These are phyloP conservation scores for Fusarium sp. DNA, from an alignment of 2,329 filamentous ascomycete genomes.

Conservation along the genomic window DNA sequence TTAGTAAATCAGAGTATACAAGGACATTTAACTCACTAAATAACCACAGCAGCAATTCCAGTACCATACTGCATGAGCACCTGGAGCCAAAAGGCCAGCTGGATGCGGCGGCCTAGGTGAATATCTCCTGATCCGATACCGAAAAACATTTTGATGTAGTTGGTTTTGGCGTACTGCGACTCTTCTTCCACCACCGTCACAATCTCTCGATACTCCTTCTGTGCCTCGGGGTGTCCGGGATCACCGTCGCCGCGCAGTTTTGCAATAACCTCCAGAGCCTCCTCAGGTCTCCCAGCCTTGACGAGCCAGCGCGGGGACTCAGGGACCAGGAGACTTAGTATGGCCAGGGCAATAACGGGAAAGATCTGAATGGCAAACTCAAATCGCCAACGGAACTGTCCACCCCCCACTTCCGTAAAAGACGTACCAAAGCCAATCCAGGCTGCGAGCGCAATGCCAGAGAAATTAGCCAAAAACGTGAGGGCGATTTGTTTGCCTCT, in stretches of 20 bases:
- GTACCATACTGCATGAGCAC: slow-evolving; percentile 52
- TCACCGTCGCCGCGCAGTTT: slow-evolving; percentile 9
- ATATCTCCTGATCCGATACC: slow-evolving; percentile 52
- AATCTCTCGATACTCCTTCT: slow-evolving; percentile 54
- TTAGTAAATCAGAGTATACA: neutral
- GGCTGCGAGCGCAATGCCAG: slow-evolving; percentile 59
- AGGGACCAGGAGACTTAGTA: slow-evolving; percentile 2
- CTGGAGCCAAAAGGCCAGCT: slow-evolving; percentile 56
- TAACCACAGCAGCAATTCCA: slow-evolving; percentile 28
- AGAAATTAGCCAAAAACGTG: slow-evolving; percentile 64
- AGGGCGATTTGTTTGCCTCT: slow-evolving; percentile 60
- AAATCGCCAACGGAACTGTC: slow-evolving; percentile 19
- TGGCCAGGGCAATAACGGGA: neutral
- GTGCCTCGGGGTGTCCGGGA: neutral
- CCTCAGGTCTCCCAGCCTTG: slow-evolving; percentile 10
- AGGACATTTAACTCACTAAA: slow-evolving; percentile 5
- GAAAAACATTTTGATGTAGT: slow-evolving; percentile 57
- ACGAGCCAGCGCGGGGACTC: slow-evolving; percentile 14
- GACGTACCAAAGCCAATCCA: slow-evolving; percentile 54
- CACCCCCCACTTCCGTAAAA: slow-evolving; percentile 33
- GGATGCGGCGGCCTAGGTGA: slow-evolving; percentile 55
- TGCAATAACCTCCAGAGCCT: slow-evolving; percentile 10
- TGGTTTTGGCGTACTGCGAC: slow-evolving; percentile 53
- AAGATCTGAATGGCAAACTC: slow-evolving; percentile 14
- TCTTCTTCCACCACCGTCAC: slow-evolving; percentile 54